A percentile compares a stretch with the other conserved stretches of the same genome.
These are phyloP conservation scores for Xanthoconium separans DNA, from an alignment of 1,284 basidiomycete species.

Conservation along the genomic window DNA sequence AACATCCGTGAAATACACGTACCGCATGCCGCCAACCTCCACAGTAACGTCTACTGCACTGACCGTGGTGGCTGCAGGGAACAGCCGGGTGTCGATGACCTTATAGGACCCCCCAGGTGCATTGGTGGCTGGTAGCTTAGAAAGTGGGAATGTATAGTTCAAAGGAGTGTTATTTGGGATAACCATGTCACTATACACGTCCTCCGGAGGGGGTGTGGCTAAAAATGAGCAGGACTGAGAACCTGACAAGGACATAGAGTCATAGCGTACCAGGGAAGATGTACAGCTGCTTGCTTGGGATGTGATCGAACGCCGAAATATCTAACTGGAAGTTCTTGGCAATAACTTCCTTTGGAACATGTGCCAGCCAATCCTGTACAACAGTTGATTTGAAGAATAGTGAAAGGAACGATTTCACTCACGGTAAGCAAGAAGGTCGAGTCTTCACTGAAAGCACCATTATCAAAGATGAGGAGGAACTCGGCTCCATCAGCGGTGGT, in stretches of 20 bases:
- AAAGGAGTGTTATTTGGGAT: constrained; percentile 45
- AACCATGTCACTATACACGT: constrained; percentile 38
- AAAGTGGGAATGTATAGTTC: constrained; percentile 54
- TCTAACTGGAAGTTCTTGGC: constrained; percentile 52
- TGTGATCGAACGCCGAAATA: constrained; percentile 43
- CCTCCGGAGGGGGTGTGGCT: constrained; percentile 41
- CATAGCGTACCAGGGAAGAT: constrained; percentile 48
- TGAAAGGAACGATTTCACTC: constrained; percentile 1
- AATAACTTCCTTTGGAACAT: constrained; percentile 51
- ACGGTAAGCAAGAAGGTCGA: constrained; percentile 48
- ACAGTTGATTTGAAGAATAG: not conserved
- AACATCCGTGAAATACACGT: constrained; percentile 4
- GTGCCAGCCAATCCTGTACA: constrained; percentile 49
- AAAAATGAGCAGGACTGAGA: constrained; percentile 14
- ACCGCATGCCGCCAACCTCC: constrained; percentile 59
- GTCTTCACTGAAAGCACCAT: constrained; percentile 56
- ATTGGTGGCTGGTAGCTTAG: constrained; percentile 41
- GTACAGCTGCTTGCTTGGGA: constrained; percentile 51
- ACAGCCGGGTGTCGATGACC: constrained; percentile 56
- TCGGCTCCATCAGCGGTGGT: constrained; percentile 49
- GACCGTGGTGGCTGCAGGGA: constrained; percentile 54
- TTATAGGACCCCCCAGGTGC: constrained; percentile 57
- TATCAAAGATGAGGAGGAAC: constrained; percentile 60
- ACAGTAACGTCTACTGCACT: constrained; percentile 58
- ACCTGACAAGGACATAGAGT: not conserved